Percentiles rank a stretch among this genome's conserved stretches.
Evolutionary conservation across 2,329 filamentous ascomycete genomes (phyloP).

Genomic region (Colletotrichum sp.): DNA sequence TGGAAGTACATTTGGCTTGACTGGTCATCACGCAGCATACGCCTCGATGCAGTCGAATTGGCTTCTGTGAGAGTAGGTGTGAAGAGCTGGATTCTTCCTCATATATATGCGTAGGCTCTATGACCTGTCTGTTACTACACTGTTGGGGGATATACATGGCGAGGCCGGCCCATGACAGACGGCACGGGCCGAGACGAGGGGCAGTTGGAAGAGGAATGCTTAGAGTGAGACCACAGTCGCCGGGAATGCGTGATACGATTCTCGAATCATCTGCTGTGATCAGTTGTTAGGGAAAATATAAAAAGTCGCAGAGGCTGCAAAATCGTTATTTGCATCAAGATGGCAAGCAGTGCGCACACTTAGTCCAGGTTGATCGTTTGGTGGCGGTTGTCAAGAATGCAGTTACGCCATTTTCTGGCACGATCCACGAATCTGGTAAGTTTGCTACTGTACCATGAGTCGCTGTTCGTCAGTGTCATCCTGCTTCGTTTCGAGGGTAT

Average conservation of each 20-base stretch:
- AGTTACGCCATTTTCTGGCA: neutral
- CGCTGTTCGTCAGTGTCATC: neutral
- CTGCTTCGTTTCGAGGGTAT: neutral
- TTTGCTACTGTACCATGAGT: neutral
- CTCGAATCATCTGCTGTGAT: accelerated
- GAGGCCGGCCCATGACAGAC: too few species aligned
- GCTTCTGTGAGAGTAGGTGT: neutral
- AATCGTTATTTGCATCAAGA: neutral
- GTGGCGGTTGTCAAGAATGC: neutral
- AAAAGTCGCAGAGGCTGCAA: neutral
- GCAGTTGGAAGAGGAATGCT: too few species aligned
- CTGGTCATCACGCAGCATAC: too few species aligned
- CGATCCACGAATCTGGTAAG: neutral
- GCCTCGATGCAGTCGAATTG: neutral
- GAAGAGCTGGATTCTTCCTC: neutral
- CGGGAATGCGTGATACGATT: neutral
- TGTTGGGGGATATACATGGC: too few species aligned
- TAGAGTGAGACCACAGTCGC: neutral
- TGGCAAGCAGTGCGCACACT: too few species aligned
- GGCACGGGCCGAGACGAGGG: too few species aligned
- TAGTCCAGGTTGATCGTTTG: neutral
- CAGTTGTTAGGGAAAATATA: neutral
- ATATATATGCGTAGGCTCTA: too few species aligned
- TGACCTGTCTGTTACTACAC: too few species aligned
- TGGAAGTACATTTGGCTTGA: neutral